Percentiles rank a stretch among this genome's conserved stretches.
Evolutionary conservation across 192 early-diverging fungal genomes (phyloP).

Genomic region (Phlyctochytrium arcticum): DNA sequence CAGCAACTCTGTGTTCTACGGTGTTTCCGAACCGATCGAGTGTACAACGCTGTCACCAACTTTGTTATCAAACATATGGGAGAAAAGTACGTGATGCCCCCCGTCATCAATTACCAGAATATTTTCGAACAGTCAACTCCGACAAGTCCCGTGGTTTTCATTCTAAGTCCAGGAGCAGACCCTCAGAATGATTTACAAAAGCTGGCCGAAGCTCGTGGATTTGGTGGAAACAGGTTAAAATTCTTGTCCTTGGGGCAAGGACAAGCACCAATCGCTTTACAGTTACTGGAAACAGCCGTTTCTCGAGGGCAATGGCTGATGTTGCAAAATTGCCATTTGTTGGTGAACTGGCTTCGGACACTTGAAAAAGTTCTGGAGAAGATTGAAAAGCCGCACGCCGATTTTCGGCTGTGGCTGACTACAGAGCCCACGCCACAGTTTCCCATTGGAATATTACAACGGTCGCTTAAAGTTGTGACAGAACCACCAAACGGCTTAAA

Average conservation of each 20-base stretch:
- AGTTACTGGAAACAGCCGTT: constrained; percentile 59
- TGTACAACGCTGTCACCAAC: constrained; percentile 59
- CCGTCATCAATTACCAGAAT: constrained; percentile 60
- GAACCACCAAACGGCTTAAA: constrained; percentile 62
- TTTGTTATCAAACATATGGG: constrained; percentile 62
- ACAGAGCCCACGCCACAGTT: constrained; percentile 56
- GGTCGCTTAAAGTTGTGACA: constrained; percentile 60
- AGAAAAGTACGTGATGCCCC: constrained; percentile 66
- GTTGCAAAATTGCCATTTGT: constrained; percentile 60
- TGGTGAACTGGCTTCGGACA: constrained; percentile 51
- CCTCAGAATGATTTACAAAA: constrained; percentile 63
- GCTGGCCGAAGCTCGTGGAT: constrained; percentile 53
- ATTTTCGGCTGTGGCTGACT: constrained; percentile 59
- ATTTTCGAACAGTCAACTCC: constrained; percentile 62
- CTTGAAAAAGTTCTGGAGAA: constrained; percentile 61
- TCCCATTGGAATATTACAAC: constrained; percentile 60
- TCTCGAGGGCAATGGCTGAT: constrained; percentile 61
- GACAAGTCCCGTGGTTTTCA: constrained; percentile 57
- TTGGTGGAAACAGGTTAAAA: constrained; percentile 56
- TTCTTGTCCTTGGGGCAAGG: constrained; percentile 62
- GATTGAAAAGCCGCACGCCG: constrained; percentile 59
- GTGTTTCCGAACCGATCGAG: constrained; percentile 56
- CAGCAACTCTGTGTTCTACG: constrained; percentile 56
- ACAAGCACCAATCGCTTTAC: constrained; percentile 58
- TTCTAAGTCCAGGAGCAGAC: constrained; percentile 59